phyloP scores from a whole-genome alignment of 1,284 basidiomycete genomes.

The Sparassis latifolia region DNA sequence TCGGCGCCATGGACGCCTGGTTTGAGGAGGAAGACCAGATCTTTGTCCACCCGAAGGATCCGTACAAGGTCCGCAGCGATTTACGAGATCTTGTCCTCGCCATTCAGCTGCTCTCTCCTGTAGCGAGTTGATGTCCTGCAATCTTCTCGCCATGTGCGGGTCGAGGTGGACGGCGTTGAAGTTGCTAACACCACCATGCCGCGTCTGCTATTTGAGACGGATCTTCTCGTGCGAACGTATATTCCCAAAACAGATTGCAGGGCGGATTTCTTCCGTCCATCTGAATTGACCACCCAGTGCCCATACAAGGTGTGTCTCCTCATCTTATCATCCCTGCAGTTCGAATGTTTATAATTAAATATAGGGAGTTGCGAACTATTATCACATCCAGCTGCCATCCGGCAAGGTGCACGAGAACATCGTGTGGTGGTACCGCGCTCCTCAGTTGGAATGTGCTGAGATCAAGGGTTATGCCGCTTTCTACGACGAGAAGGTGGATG shows the following conservation, averaged over 20 bases:
- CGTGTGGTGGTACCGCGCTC: conserved; percentile 58
- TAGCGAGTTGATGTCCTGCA: conserved; percentile 55
- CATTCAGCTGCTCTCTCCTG: background rate
- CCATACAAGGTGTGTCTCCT: conserved; percentile 53
- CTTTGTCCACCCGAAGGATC: conserved; percentile 57
- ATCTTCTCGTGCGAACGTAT: conserved; percentile 50
- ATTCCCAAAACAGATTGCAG: conserved; percentile 52
- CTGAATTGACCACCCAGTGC: conserved; percentile 41
- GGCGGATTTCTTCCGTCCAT: conserved; percentile 43
- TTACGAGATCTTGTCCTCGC: background rate
- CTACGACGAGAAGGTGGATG: conserved; percentile 62
- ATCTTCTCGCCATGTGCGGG: conserved; percentile 52
- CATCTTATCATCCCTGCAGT: background rate
- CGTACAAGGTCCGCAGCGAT: conserved; percentile 47
- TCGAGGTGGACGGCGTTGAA: conserved; percentile 56
- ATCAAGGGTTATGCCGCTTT: conserved; percentile 53
- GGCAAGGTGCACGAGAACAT: conserved; percentile 41
- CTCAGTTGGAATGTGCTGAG: conserved; percentile 41
- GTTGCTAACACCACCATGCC: conserved; percentile 52
- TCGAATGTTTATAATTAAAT: conserved; percentile 1
- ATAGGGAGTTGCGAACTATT: conserved; percentile 59
- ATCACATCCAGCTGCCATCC: conserved; percentile 39
- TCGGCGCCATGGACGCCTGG: conserved; percentile 52
- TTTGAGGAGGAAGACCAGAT: conserved; percentile 64
- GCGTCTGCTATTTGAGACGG: conserved; percentile 52